phyloP scores from a whole-genome alignment of 2,329 filamentous ascomycete genomes.

The Claviceps quebecensis region DNA sequence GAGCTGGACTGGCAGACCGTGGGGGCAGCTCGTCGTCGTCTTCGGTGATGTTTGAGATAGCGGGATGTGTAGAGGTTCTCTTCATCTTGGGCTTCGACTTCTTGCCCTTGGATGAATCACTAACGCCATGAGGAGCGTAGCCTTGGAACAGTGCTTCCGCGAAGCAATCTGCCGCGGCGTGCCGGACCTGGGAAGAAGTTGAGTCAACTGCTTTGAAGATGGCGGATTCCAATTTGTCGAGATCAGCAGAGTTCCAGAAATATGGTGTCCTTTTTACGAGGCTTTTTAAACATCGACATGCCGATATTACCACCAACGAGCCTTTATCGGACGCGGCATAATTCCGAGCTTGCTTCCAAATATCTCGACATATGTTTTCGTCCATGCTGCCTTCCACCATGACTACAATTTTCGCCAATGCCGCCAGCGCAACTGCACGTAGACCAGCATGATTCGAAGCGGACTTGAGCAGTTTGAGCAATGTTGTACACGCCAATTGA shows the following conservation, averaged over 20 bases:
- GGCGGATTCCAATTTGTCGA: conserved; percentile 71
- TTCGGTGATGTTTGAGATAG: conserved; percentile 30
- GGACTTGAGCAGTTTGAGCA: conserved; percentile 68
- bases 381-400: conserved; percentile 70
- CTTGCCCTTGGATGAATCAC: conserved; percentile 48
- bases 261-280: conserved; percentile 60
- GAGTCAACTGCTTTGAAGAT: conserved; percentile 83
- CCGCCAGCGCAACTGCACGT: conserved; percentile 61
- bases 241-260: conserved; percentile 80
- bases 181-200: conserved; percentile 57
- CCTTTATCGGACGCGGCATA: conserved; percentile 70
- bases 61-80: conserved; percentile 44
- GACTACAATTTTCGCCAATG: conserved; percentile 59
- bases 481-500: conserved; percentile 53
- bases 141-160: conserved; percentile 72
- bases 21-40: conserved; percentile 60
- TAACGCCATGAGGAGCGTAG: conserved; percentile 41
- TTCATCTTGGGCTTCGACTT: conserved; percentile 51
- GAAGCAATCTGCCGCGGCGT: conserved; percentile 75
- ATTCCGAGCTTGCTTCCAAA: conserved; percentile 82
- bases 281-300: conserved; percentile 65
- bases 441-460: conserved; percentile 70
- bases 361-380: conserved; percentile 70
- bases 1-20: conserved; percentile 60
- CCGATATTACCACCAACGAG: conserved; percentile 61